Conservation (phyloP, 331 rosid genomes). For the Prunus yedoensis region DNA sequence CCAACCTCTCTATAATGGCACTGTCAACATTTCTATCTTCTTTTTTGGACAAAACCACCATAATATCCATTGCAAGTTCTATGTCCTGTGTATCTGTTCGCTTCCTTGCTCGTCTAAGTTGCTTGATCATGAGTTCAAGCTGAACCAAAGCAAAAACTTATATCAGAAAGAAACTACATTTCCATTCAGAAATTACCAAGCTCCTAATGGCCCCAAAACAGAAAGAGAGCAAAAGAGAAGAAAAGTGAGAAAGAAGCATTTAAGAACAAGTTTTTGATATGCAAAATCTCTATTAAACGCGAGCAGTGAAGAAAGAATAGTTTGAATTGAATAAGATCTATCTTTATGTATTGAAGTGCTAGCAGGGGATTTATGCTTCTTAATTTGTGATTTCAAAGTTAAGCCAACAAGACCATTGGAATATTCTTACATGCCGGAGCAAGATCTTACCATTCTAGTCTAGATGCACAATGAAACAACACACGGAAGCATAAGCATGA, state of each 20-base stretch:
- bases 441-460: no score
- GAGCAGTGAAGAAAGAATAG: background rate
- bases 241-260: background rate
- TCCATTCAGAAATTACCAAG: background rate
- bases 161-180: background rate
- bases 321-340: background rate
- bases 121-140: slow-evolving; percentile 66
- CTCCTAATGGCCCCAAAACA: background rate
- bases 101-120: slow-evolving; percentile 66
- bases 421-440: no score
- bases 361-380: no score
- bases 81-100: slow-evolving; percentile 77
- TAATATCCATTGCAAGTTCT: slow-evolving; percentile 81
- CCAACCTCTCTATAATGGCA: slow-evolving; percentile 67
- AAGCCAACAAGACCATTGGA: background rate
- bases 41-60: slow-evolving; percentile 56
- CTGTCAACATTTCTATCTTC: slow-evolving; percentile 59
- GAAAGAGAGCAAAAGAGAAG: no score
- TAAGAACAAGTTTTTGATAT: background rate
- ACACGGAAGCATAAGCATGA: background rate
- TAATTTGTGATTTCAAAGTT: background rate
- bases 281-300: background rate
- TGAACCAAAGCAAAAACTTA: slow-evolving; percentile 23
- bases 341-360: background rate
- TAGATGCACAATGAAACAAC: background rate